A percentile compares a stretch with the other conserved stretches of the same genome.
These are phyloP conservation scores for Termitomyces sp. DNA, from an alignment of 768 basidiomycete genomes.

Conservation along the genomic window DNA sequence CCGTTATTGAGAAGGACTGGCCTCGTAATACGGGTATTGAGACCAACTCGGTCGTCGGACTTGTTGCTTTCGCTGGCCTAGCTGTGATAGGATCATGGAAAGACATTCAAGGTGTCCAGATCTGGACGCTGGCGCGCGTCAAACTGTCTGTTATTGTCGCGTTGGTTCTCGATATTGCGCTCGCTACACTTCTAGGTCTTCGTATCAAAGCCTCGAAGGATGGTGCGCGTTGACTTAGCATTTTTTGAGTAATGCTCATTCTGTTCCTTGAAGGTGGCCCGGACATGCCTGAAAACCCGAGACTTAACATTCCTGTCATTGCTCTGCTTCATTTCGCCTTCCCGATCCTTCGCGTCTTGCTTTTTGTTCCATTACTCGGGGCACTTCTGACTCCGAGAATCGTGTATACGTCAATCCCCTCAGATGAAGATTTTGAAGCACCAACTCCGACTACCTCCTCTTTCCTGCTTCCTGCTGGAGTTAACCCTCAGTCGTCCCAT, in stretches of 20 bases:
- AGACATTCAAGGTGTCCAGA: constrained; percentile 62
- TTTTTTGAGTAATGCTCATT: constrained; percentile 11
- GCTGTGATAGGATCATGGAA: constrained; percentile 78
- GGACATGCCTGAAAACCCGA: constrained; percentile 27
- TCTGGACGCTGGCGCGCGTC: constrained; percentile 61
- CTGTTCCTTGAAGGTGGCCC: constrained; percentile 13
- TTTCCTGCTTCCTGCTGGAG: constrained; percentile 51
- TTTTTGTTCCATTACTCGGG: constrained; percentile 55
- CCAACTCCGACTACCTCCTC: constrained; percentile 41
- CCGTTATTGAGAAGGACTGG: constrained; percentile 66
- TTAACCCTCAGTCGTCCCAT: constrained; percentile 38
- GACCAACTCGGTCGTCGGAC: constrained; percentile 61
- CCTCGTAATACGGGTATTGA: constrained; percentile 58
- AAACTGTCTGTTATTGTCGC: constrained; percentile 50
- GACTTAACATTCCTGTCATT: constrained; percentile 22
- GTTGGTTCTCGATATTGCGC: constrained; percentile 53
- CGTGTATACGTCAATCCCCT: constrained; percentile 49
- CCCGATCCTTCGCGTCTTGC: constrained; percentile 60
- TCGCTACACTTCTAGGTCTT: constrained; percentile 50
- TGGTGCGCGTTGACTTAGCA: constrained; percentile 20
- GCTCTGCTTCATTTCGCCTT: constrained; percentile 39
- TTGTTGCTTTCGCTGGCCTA: constrained; percentile 65
- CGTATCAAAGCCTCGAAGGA: constrained; percentile 28
- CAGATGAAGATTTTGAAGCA: constrained; percentile 35
- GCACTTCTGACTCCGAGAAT: constrained; percentile 61